Base-by-base conservation (phyloP, 768 basidiomycete species). In the Tremella mesenterica region DNA sequence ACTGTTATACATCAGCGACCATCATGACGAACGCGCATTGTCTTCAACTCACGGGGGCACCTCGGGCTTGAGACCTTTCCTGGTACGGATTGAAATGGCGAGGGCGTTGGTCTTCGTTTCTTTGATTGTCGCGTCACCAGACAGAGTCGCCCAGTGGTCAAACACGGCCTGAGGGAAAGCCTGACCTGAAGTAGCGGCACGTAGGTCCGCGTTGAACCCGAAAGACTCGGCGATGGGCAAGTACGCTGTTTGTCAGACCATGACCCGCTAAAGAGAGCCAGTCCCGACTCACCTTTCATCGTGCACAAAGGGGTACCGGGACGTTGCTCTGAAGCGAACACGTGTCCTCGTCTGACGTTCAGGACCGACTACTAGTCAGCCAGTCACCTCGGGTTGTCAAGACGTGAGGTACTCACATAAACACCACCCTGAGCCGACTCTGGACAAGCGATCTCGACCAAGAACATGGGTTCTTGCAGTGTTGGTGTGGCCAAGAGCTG, bases 301-400 rank as follows among this genome's bases (percentile, higher is more conserved):
- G 86, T 97, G 84, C 93, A 93, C 90, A 96, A 95, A 59, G 95
- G 95, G 16, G 95, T 99, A 78, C 95, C 93, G 3, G 83, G 79
- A 69, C 92, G 80, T 77, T 97, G 95, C 76, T 96, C 93, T 76
- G 96, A 88, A 64, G 85, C 86, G 82, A 92, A 93, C 58, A 99
- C 93, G 74, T 95, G 91, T 60, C 93, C 93, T 82, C 92, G 88
- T 72, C 91, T 87, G 78, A 86, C 89, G 83, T 95, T 97, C 57
- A 75, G 56, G 62, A 66, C 68, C 20, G 74, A 75, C 61, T 68
- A 51, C 7, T n/a, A 36, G 29, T 9, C 38, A 20, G 46, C 51
- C 26, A 31, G 20, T n/a, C 13, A 21, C 27, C 50, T 41, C n/a
- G n/a, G 28, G 16, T 41, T n/a, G 14, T 45, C 34, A 54, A 47